Base-by-base conservation (phyloP, 768 basidiomycete genomes). In the Sporobolomyces roseus region DNA sequence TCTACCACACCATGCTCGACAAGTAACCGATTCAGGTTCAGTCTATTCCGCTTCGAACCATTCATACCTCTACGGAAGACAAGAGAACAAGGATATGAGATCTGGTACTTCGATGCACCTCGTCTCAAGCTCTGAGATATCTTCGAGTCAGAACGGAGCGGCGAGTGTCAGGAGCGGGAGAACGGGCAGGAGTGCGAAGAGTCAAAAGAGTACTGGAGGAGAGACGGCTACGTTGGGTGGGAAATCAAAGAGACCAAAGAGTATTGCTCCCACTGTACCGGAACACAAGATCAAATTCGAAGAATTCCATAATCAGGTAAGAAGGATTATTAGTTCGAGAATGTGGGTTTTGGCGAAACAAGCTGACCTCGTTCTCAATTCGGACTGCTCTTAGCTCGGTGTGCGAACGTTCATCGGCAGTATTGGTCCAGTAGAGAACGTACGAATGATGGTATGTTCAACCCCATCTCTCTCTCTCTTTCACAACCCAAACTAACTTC, bases 351-450 rank as follows among this genome's bases (percentile, higher is more conserved):
- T 9, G 17, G 17, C 9, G 38, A 10, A 25, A 25, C 3, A 25
- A 35, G 27, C 29, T 33, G 41, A 30, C 21, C 41, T 29, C 41
- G 49, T 14, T 9, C 29, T 9, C 54, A 12, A 43, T 32, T n/a
- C 33, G n/a, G n/a, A n/a, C n/a, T n/a, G n/a, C 33, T 0, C 17
- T 16, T 62, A 75, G 75, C 74, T 74, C 46, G 96, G 96, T 1
- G 93, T 97, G 13, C 82, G 94, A 58, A 98, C 93, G 5, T 88
- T 99, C 21, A 82, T 87, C 71, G 96, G 96, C 4, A 87, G 84
- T 71, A 91, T 98, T 65, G 94, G 93, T 0, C 88, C 91, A n/a
- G 90, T 91, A 48, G 81, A 87, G 58, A 86, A 76, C 63, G 76
- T 77, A 2, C 65, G 75, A 17, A 77, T 77, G 76, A 89, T 78